Evolutionary conservation across 139 green algal species (phyloP).

Genomic region (Pleodorina starrii): DNA sequence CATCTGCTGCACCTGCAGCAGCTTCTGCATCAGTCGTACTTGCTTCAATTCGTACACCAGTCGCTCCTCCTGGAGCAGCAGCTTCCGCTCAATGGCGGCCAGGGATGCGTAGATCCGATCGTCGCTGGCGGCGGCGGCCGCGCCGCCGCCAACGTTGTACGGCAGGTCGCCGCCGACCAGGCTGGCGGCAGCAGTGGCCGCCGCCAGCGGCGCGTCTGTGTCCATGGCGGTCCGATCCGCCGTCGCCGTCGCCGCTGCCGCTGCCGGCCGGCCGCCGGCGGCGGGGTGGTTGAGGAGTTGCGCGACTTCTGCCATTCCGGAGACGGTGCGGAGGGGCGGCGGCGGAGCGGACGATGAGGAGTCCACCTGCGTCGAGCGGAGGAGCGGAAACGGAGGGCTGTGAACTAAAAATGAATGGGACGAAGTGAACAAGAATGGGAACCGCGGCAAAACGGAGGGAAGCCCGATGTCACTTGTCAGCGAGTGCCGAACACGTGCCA

Average conservation of each 20-base stretch:
- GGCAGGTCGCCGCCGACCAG: background rate
- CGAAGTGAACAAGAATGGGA: too few species aligned
- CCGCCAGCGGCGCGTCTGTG: background rate
- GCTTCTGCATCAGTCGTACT: conserved; percentile 41
- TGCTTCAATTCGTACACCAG: conserved; percentile 45
- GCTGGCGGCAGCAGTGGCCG: background rate
- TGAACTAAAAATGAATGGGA: too few species aligned
- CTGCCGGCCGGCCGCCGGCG: background rate
- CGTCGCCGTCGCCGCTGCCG: background rate
- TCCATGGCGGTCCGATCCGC: background rate
- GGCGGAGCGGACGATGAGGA: background rate
- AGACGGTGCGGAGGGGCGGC: background rate
- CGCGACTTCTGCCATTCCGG: background rate
- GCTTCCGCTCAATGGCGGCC: conserved; percentile 37
- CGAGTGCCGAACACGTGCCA: too few species aligned
- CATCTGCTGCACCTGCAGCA: conserved; percentile 49
- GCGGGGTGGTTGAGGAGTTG: background rate
- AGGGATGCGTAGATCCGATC: conserved; percentile 7
- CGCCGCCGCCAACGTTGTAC: too few species aligned
- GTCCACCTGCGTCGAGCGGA: conserved; percentile 18
- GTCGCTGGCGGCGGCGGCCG: background rate
- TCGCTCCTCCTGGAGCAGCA: conserved; percentile 43
- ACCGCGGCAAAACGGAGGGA: too few species aligned
- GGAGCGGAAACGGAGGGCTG: too few species aligned
- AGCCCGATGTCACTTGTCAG: too few species aligned